Conservation (phyloP, 2,329 filamentous ascomycete species). For the Colletotrichum lentis region DNA sequence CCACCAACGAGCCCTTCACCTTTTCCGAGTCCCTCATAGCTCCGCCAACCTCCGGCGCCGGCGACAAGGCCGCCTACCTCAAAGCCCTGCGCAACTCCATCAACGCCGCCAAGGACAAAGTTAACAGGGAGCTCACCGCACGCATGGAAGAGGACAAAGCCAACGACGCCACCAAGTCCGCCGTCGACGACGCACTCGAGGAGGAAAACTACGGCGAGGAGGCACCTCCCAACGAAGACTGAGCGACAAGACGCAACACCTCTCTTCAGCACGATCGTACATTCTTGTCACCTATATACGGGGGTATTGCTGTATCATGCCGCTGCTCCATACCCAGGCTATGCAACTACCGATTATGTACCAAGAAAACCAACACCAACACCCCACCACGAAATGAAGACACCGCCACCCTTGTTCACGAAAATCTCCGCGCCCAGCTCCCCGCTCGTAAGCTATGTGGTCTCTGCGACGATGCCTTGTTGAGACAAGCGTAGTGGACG, state of each 20-base stretch:
- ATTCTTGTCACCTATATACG: constrained; percentile 37
- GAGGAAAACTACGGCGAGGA: constrained; percentile 90
- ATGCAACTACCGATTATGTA: constrained; percentile 41
- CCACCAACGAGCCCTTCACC: constrained; percentile 58
- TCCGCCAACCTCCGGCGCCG: constrained; percentile 48
- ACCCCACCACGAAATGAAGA: constrained; percentile 7
- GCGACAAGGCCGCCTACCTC: constrained; percentile 68
- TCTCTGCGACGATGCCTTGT: constrained; percentile 53
- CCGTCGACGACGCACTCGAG: constrained; percentile 64
- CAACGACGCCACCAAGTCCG: constrained; percentile 46
- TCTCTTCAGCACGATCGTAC: constrained; percentile 25
- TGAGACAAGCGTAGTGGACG: constrained; percentile 83
- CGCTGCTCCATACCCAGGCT: constrained; percentile 38
- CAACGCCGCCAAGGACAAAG: constrained; percentile 65
- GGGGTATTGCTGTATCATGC: constrained; percentile 44
- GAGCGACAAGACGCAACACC: constrained; percentile 28
- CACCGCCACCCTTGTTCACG: constrained; percentile 37
- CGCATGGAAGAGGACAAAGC: constrained; percentile 79
- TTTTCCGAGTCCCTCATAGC: constrained; percentile 50
- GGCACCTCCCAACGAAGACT: constrained; percentile 71
- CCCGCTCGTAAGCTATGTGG: constrained; percentile 46
- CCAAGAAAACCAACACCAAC: constrained; percentile 22
- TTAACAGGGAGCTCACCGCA: constrained; percentile 76
- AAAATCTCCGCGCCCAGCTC: constrained; percentile 51
- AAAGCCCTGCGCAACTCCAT: constrained; percentile 65